Evolutionary conservation across 2,329 filamentous ascomycete species (phyloP).

Genomic region (Xylaria sp.): DNA sequence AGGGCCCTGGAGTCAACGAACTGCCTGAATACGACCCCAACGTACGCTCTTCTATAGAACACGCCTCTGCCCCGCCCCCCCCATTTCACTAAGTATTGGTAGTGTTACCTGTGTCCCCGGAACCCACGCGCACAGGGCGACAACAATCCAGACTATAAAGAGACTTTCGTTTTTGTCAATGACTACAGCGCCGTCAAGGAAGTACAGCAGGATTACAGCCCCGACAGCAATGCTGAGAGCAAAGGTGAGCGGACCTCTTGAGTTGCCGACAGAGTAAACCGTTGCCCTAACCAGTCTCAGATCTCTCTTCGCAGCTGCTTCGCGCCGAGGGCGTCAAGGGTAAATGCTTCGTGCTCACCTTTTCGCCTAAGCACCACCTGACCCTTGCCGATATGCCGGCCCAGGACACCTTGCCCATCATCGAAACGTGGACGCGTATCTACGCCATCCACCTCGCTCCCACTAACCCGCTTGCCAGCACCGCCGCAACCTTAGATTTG

Average conservation of each 20-base stretch:
- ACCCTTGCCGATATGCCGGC: constrained; percentile 90
- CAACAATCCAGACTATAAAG: constrained; percentile 81
- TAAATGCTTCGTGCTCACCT: constrained; percentile 96
- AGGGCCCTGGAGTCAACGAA: constrained; percentile 68
- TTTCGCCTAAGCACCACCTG: constrained; percentile 86
- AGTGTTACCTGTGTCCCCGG: constrained; percentile 94
- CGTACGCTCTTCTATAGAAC: constrained; percentile 45
- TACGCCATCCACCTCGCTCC: constrained; percentile 82
- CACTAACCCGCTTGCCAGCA: constrained; percentile 64
- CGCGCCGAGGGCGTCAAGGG: constrained; percentile 86
- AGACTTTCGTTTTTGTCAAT: constrained; percentile 94
- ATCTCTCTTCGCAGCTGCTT: constrained; percentile 76
- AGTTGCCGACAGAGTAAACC: neutral
- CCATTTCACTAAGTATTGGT: constrained; percentile 3
- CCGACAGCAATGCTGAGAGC: constrained; percentile 46
- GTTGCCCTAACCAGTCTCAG: constrained; percentile 47
- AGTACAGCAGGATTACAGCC: constrained; percentile 78
- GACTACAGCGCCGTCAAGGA: constrained; percentile 98
- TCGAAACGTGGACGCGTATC: constrained; percentile 90
- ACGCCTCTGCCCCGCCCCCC: constrained; percentile 3
- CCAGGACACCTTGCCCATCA: constrained; percentile 76
- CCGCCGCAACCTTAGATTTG: constrained; percentile 48
- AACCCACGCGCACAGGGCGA: constrained; percentile 90
- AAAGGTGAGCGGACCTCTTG: constrained; percentile 40
- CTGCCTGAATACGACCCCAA: constrained; percentile 82